Evolutionary conservation across 2,329 filamentous ascomycete species (phyloP), one percentile per base, ranked within the genome.

Genomic region (Colletotrichum echinochloae): DNA sequence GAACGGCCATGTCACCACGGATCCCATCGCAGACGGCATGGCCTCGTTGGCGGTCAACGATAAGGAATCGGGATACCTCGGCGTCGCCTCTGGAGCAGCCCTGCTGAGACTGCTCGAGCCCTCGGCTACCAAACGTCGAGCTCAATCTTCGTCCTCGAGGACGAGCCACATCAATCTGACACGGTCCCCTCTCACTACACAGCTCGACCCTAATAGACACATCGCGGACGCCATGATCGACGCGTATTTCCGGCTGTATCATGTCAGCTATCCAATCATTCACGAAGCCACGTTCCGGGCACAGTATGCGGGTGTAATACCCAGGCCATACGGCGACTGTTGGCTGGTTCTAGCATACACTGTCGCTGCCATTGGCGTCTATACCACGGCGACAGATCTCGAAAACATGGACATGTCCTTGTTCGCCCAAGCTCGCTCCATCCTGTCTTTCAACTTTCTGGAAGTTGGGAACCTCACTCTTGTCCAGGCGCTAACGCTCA

Each of bases 21-120:
- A 65, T 5, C 78, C 78, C 1, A 75, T 80, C 16, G 74, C 79
- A n/a, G 80, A 82, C 56, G 80, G 80, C 14, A 82, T 82, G 80
- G 79, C 80, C 1, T 79, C 79, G 6, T 70, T 81, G 5, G 78
- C 79, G 1, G 77, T 81, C 23, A 75, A 76, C 26, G 79, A 81
- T 49, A 75, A 77, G 9, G 80, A 83, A 37, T 78, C 79, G 1
- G 84, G 84, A 6, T 86, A 85, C 73, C 79, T 85, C 11, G 84
- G 84, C 1, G 78, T 83, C 0, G 82, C 82, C 1, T 85, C 82
- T 7, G 83, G 83, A 1, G 83, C 82, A 20, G 83, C 83, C 2
- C 79, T 85, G 68, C 73, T 85, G 20, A 79, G 82, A 5, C 74
- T 81, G 8, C 74, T 81, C 8, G 79, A 81, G 56, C 79, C 79